A percentile compares a stretch with the other conserved stretches of the same genome.
phyloP scores from a whole-genome alignment of 306 rosid species.

The Corylus avellana region DNA sequence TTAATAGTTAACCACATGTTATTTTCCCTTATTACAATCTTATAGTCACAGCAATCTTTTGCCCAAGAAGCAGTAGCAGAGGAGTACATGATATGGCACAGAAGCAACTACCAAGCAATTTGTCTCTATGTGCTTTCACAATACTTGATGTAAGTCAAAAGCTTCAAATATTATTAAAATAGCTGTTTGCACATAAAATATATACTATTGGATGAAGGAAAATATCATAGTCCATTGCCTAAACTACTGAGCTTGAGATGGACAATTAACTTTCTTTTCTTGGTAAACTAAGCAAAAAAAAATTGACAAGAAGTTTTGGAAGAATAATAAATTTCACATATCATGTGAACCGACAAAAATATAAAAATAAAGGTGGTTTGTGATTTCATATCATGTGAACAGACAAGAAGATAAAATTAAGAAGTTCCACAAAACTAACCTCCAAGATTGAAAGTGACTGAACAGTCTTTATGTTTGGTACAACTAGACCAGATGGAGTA shows the following conservation, averaged over 20 bases:
- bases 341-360: background rate
- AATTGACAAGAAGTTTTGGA: background rate
- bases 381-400: background rate
- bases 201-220: background rate
- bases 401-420: background rate
- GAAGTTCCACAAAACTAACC: conserved; percentile 49
- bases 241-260: background rate
- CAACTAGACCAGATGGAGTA: conserved; percentile 81
- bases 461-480: conserved; percentile 88
- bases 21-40: background rate
- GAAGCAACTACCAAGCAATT: background rate
- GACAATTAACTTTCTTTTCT: background rate
- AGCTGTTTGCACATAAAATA: background rate
- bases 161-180: background rate
- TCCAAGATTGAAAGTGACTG: conserved; percentile 85
- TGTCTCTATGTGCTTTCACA: background rate
- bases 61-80: background rate
- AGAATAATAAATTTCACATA: background rate
- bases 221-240: background rate
- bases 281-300: background rate
- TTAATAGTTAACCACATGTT: background rate
- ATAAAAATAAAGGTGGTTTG: background rate
- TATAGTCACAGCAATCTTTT: background rate
- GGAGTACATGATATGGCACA: background rate
- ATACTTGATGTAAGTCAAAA: background rate